phyloP scores from a whole-genome alignment of 192 early-diverging fungal species.

The Backusella australiensis region DNA sequence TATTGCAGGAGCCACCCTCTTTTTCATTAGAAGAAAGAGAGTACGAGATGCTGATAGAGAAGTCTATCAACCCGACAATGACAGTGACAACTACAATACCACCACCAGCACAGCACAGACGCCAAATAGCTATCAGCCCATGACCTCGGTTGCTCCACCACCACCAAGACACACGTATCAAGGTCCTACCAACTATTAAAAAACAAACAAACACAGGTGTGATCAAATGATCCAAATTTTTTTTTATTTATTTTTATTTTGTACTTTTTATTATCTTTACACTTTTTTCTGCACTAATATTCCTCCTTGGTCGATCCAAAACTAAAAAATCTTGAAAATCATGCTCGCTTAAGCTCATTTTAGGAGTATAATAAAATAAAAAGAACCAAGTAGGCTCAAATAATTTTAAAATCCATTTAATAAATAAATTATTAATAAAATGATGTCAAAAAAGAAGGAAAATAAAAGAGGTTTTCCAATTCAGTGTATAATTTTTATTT shows the following conservation, averaged over 20 bases:
- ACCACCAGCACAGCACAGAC: background rate
- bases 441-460: background rate
- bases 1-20: constrained; percentile 4
- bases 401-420: background rate
- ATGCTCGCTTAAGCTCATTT: background rate
- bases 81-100: constrained; percentile 1
- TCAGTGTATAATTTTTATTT: background rate
- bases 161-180: background rate
- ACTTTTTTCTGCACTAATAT: background rate
- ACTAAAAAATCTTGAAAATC: background rate
- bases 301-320: background rate
- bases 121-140: constrained; percentile 1
- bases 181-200: background rate
- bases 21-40: constrained; percentile 12
- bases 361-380: background rate
- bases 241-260: background rate
- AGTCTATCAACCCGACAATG: constrained; percentile 25
- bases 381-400: background rate
- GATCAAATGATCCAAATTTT: background rate
- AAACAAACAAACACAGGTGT: background rate
- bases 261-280: background rate
- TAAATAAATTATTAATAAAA: too few species aligned
- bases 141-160: background rate
- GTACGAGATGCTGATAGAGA: constrained; percentile 9
- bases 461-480: background rate